Base-by-base conservation (phyloP, 176 grass and related monocot genomes). In the Oryza meyeriana region DNA sequence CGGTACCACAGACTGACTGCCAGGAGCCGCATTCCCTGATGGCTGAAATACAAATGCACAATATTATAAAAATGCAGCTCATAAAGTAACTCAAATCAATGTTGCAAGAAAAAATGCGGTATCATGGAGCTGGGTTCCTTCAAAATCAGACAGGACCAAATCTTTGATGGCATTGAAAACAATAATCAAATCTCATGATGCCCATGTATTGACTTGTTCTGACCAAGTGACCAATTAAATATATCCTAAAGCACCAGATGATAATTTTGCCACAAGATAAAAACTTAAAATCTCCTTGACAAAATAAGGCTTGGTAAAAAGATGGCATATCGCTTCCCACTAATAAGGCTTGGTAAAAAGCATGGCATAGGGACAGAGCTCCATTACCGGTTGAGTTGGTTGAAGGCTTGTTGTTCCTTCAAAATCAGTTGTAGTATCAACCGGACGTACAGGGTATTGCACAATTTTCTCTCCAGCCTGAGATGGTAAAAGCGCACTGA, bases 321-420 rank as follows among this genome's bases (percentile, higher is more conserved):
- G 25, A 71, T 64, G 50, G 41, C 48, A 65, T 55, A 55, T 55
- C 50, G 26, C 39, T 71, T 44, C 44, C 61, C 16, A 76, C 7
- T 67, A 44, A 72, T 14, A 22, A 85, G 24, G 4, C 20, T 73
- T 29, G 62, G 20, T 44, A 65, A 85, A 78, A 57, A 52, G 25
- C n/a, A 71, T 64, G 61, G 50, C 48, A 65, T 55, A 33, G 25
- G 66, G 50, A 81, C 68, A 52, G 33, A 69, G 16, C 52, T 86
- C 20, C 32, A 36, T 79, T 97, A 97, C 93, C 82, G 84, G 87
- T 79, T 98, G 96, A 90, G 84, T 88, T 86, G 93, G 89, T 88
- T 98, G 93, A 86, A 98, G 88, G 65, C 86, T 91, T 62, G 91
- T 85, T 31, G 96, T 98, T 85, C 96, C 96, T 91, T 98, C 96